phyloP scores from a whole-genome alignment of 306 rosid genomes.

The Sicyos edulis region DNA sequence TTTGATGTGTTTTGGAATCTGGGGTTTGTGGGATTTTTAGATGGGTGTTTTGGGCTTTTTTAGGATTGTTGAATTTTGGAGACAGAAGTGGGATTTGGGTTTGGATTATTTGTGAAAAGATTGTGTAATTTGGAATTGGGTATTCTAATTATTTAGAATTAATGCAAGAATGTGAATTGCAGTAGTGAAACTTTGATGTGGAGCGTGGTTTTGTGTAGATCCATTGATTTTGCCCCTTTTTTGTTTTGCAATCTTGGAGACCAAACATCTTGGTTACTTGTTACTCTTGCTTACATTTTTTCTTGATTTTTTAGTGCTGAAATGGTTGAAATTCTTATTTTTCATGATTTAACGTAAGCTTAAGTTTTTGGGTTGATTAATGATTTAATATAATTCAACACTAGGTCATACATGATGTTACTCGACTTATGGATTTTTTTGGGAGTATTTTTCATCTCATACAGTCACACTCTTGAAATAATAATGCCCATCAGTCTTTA shows the following conservation, averaged over 20 bases:
- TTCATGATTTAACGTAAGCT: no score
- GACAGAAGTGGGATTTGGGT: constrained; percentile 4
- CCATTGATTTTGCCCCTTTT: not conserved
- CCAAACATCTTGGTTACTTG: not conserved
- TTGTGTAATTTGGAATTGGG: constrained; percentile 9
- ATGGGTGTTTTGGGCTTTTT: not conserved
- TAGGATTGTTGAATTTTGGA: not conserved
- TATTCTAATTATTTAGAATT: not conserved
- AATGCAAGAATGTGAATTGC: not conserved
- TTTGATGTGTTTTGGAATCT: constrained; percentile 4
- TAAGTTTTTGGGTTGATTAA: no score
- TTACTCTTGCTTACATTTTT: not conserved
- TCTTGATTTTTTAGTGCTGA: no score
- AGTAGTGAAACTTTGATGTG: not conserved
- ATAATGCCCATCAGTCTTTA: not conserved
- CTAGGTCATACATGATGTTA: no score
- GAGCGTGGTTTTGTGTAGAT: not conserved
- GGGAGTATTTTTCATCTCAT: not conserved
- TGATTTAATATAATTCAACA: no score
- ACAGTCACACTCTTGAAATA: not conserved
- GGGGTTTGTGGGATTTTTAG: not conserved
- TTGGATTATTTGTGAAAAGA: not conserved
- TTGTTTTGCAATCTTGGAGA: not conserved
- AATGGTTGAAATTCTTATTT: not conserved
- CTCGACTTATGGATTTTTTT: no score